phyloP scores from a whole-genome alignment of 108 stramenopile genomes.

The Skeletonema costatum region DNA sequence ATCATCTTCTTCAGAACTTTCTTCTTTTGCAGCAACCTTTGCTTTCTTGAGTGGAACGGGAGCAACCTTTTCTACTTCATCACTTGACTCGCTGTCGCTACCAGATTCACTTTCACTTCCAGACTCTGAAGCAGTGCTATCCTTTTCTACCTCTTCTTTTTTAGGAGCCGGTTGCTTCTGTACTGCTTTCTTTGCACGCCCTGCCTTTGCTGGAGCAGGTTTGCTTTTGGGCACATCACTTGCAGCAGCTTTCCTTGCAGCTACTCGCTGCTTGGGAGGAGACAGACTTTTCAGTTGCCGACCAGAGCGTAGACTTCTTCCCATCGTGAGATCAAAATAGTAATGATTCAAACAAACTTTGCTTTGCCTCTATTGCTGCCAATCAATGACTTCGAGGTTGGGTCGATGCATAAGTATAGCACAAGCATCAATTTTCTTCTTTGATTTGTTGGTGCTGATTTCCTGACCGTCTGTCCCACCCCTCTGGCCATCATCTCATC shows the following conservation, averaged over 20 bases:
- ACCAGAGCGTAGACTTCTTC: constrained; percentile 40
- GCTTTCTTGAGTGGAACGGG: constrained; percentile 18
- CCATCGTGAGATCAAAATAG: constrained; percentile 18
- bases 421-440: too few relatives aligned
- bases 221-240: constrained; percentile 8
- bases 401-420: too few relatives aligned
- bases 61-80: constrained; percentile 11
- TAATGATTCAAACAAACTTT: not conserved
- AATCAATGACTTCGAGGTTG: not conserved
- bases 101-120: constrained; percentile 20
- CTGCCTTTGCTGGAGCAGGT: constrained; percentile 4
- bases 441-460: not conserved
- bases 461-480: not conserved
- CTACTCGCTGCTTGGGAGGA: constrained; percentile 22
- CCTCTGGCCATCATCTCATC: too few relatives aligned
- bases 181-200: not conserved
- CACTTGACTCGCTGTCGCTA: constrained; percentile 23
- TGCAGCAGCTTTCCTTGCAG: constrained; percentile 13
- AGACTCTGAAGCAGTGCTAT: constrained; percentile 2
- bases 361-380: not conserved
- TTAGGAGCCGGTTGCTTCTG: not conserved
- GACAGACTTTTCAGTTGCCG: constrained; percentile 39
- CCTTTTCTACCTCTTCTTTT: constrained; percentile 10
- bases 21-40: constrained; percentile 1
- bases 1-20: not conserved